A percentile compares a stretch with the other conserved stretches of the same genome.
These are phyloP conservation scores for Euphrasia confusa DNA, from an alignment of 257 asterid species.

Conservation along the genomic window DNA sequence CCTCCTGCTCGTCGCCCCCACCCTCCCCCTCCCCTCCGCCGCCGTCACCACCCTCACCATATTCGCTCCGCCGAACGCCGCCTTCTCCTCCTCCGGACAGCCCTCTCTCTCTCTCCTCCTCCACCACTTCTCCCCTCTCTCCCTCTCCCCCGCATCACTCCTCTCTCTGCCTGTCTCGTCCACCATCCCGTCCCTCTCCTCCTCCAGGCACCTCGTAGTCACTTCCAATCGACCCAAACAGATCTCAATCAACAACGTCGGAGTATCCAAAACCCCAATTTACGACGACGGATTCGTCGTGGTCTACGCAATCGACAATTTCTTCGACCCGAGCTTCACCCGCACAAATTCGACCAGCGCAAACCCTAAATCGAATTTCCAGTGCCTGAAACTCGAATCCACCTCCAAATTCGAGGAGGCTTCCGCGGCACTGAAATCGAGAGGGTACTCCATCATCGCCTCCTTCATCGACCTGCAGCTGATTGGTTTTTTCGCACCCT, in stretches of 20 bases:
- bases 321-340: conserved; percentile 44
- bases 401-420: conserved; percentile 43
- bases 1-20: conserved; percentile 40
- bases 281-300: conserved; percentile 65
- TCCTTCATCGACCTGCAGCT: conserved; percentile 74
- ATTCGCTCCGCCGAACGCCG: conserved; percentile 71
- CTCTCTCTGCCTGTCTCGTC: conserved; percentile 55
- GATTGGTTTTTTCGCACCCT: conserved; percentile 34
- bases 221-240: conserved; percentile 31
- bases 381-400: conserved; percentile 32
- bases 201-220: conserved; percentile 38
- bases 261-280: conserved; percentile 38
- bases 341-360: conserved; percentile 8
- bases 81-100: conserved; percentile 53
- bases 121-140: conserved; percentile 69
- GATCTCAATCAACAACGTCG: conserved; percentile 50
- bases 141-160: conserved; percentile 54
- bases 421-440: conserved; percentile 44
- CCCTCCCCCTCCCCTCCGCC: conserved; percentile 38
- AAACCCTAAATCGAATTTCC: conserved; percentile 20
- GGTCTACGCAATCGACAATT: conserved; percentile 46
- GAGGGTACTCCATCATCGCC: conserved; percentile 63
- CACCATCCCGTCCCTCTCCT: conserved; percentile 56
- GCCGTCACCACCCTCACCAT: conserved; percentile 43
- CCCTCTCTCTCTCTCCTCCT: conserved; percentile 63